A percentile compares a stretch with the other conserved stretches of the same genome.
phyloP scores from a whole-genome alignment of 2,329 filamentous ascomycete species.

The Penicillium verrucosum region DNA sequence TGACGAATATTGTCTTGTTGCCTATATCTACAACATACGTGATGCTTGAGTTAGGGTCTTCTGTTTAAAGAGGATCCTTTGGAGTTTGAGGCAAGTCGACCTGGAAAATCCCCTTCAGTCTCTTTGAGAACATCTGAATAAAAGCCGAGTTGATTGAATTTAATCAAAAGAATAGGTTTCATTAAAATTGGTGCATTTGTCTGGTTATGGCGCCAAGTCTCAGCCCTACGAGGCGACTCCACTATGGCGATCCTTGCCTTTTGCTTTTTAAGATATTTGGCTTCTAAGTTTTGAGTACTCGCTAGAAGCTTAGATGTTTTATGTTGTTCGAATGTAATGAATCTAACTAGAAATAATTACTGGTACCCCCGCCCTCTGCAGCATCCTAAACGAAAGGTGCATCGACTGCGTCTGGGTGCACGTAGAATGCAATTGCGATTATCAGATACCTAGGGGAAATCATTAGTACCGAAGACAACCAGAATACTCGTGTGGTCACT shows the following conservation, averaged over 20 bases:
- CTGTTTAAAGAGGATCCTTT: no score
- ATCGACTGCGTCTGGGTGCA: slow-evolving; percentile 13
- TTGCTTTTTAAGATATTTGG: background rate
- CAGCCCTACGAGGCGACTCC: slow-evolving; percentile 6
- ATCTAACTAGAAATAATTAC: background rate
- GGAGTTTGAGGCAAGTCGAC: background rate
- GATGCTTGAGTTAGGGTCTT: background rate
- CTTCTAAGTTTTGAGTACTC: no score
- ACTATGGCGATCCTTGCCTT: background rate
- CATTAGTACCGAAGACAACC: background rate
- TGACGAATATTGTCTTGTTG: background rate
- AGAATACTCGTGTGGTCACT: background rate
- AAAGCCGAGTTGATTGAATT: background rate
- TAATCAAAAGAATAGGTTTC: background rate
- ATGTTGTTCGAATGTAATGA: background rate
- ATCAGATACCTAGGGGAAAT: slow-evolving; percentile 14
- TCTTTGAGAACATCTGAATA: background rate
- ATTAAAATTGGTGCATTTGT: background rate
- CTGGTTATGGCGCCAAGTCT: background rate
- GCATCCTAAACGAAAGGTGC: background rate
- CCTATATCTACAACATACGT: background rate
- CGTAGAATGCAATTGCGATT: slow-evolving; percentile 19
- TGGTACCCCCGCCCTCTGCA: background rate
- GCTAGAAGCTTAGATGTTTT: background rate
- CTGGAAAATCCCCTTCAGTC: no score